Evolutionary conservation across 176 grass and related monocot species (phyloP).

Genomic region (Aegilops bicornis): DNA sequence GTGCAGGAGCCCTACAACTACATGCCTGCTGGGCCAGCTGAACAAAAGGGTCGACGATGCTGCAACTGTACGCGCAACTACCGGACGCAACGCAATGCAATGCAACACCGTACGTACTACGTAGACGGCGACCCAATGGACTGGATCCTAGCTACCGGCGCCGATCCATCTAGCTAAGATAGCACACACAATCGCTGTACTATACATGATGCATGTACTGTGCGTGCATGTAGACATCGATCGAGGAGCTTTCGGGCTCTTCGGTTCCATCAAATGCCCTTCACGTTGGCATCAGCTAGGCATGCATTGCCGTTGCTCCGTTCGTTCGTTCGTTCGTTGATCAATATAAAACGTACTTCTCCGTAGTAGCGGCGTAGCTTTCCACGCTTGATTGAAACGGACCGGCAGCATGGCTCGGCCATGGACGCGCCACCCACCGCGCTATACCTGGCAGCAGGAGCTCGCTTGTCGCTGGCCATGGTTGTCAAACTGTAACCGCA

Average conservation of each 20-base stretch:
- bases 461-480: background rate
- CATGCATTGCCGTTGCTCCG: background rate
- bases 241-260: background rate
- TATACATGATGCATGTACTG: no score
- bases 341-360: background rate
- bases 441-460: background rate
- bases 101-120: background rate
- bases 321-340: background rate
- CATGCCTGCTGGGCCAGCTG: background rate
- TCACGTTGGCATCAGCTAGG: background rate
- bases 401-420: background rate
- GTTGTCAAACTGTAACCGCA: background rate
- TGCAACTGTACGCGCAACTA: background rate
- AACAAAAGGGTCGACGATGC: background rate
- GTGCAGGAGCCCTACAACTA: background rate
- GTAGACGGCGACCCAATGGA: slow-evolving; percentile 1
- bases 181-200: no score
- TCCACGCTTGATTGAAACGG: background rate
- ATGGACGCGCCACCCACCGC: slow-evolving; percentile 1
- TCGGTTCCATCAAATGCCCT: background rate
- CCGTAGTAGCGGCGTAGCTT: slow-evolving; percentile 5
- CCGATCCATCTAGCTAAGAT: no score
- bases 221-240: background rate
- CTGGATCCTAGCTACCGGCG: background rate
- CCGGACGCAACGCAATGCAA: background rate